Conservation (phyloP, 2,329 filamentous ascomycete species). For the Colletotrichum karsti region DNA sequence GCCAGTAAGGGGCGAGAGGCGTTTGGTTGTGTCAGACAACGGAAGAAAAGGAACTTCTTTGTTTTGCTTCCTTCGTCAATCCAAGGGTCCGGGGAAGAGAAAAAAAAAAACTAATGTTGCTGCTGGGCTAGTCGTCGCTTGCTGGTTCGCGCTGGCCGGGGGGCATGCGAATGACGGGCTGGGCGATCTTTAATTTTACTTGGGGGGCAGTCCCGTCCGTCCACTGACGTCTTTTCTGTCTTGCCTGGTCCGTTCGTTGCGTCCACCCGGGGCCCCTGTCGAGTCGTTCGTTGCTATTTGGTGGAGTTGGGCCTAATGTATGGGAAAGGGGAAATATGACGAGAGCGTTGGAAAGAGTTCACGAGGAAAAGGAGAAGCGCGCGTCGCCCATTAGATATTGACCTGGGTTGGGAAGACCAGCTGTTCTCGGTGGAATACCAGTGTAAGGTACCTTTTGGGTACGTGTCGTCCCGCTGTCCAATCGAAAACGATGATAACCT, state of each 20-base stretch:
- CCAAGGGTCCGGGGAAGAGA: neutral
- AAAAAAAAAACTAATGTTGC: neutral
- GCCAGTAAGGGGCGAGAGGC: neutral
- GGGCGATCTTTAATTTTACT: slow-evolving; percentile 22
- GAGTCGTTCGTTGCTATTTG: too few relatives aligned
- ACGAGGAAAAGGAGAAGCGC: neutral
- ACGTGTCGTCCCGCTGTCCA: slow-evolving; percentile 24
- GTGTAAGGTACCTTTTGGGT: neutral
- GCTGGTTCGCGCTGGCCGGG: slow-evolving; percentile 1
- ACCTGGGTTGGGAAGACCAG: neutral
- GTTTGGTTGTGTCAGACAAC: neutral
- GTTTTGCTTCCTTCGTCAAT: neutral
- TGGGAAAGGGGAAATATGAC: slow-evolving; percentile 7
- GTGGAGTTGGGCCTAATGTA: neutral
- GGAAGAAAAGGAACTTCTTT: neutral
- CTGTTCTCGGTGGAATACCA: neutral
- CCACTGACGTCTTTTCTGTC: slow-evolving; percentile 3
- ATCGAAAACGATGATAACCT: slow-evolving; percentile 17
- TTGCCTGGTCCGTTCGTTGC: neutral
- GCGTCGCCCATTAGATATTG: neutral
- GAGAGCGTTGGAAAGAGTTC: neutral
- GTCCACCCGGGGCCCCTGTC: neutral
- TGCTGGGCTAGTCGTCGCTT: neutral
- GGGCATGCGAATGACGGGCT: slow-evolving; percentile 15
- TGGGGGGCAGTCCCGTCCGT: slow-evolving; percentile 12